Evolutionary conservation across 306 rosid species (phyloP), one percentile per base, ranked within the genome.

Genomic region (Coriaria nepalensis): DNA sequence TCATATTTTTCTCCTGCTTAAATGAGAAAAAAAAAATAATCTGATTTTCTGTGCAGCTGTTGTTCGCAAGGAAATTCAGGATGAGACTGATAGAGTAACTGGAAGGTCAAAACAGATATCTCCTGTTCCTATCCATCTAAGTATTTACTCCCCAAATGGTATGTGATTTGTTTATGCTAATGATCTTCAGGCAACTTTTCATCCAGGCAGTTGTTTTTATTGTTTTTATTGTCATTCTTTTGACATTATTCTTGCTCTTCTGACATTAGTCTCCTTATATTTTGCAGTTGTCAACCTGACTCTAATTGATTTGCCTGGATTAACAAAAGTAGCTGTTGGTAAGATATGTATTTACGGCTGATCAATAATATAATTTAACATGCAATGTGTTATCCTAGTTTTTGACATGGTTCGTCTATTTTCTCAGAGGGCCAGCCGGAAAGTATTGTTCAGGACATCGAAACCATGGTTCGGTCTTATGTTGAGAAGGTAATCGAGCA

Each of bases 281-380:
- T 46, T 72, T 68, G 73, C 90, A 88, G 97, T 88, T 74, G 97
- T 88, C 75, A 88, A 88, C 90, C 76, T 88, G 39, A 88, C 97
- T 41, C 78, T 88, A 45, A 59, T 88, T 55, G 97, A 88, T 75
- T 75, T 88, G 36, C 97, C 97, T 36, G 97, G 97, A 60, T 79
- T 88, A 73, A 88, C 97, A 13, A 88, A 88, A 67, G 97, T 88
- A 52, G 97, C 97, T 41, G 40, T 88, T 68, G 97, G 97, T 88
- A 81, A 47, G 81, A 69, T 54, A 13, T 57, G 48, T 44, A 35
- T 48, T 35, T 45, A 51, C 9, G 42, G 12, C 37, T 32, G 34
- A 32, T 46, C 9, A 49, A 9, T 37, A 37, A 20, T 41, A 13
- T 29, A 12, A 7, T 14, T 53, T 6, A 49, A 48, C 37, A 46